Base-by-base conservation (phyloP, 805 yeast species). In the Dipodascopsis tothii region DNA sequence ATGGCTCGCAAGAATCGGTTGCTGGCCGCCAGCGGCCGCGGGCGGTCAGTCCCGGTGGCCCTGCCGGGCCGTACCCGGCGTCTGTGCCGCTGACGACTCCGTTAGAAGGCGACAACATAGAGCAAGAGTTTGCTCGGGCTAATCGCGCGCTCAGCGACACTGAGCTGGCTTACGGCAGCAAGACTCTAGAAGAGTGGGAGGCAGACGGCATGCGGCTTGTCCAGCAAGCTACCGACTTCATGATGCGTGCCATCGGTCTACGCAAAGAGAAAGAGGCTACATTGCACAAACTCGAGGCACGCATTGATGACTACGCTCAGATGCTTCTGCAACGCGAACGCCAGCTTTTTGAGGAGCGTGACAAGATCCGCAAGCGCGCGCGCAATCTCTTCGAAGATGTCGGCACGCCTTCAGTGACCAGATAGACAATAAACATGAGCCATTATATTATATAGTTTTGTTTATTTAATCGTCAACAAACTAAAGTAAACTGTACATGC, bases 161-260 rank as follows among this genome's bases (percentile, higher is more conserved):
- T 4, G 46, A 42, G 19, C 41, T 17, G 1, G 14, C 23, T 11
- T 47, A 47, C 33, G 51, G 48, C 21, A 35, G 37, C 19, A 48
- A 46, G 49, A 42, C 51, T 18, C 35, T 48, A 16, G 34, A 33
- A 16, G 52, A 48, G 11, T 48, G 52, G 52, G 25, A 40, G 5
- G 18, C 18, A 3, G 36, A 36, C 5, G 48, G 52, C 16, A 39
- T 38, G 3, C 16, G 20, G 14, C 35, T 48, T 5, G 37, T 23
- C 6, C 21, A 23, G 22, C 38, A 36, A 9, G 51, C 51, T 5
- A 37, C 41, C 2, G 45, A 33, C n/a, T 20, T 48, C 2, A 42
- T 48, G 11, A 14, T 21, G 9, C 33, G 36, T 4, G 35, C 40
- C 5, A 30, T 43, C 14, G 41, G 32, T 2, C 22, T 37, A 16